These are phyloP conservation scores for Daldinia sp. DNA, from an alignment of 2,329 filamentous ascomycete species.

Conservation along the genomic window DNA sequence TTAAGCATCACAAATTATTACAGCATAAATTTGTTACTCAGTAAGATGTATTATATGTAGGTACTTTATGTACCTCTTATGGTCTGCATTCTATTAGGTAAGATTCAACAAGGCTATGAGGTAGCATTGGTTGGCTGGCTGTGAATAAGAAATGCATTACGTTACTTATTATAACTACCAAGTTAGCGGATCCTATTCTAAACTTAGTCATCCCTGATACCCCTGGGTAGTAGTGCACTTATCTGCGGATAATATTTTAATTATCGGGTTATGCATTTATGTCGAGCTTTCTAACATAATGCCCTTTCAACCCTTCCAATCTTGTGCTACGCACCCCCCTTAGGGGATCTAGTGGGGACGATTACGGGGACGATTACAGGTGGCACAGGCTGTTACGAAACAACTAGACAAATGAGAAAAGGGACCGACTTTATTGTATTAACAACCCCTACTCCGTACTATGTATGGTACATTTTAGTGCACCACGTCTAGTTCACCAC, in stretches of 20 bases:
- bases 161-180: no score
- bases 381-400: conserved; percentile 43
- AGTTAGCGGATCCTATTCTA: conserved; percentile 5
- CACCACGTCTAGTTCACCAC: conserved; percentile 11
- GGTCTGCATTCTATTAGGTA: background rate
- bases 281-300: background rate
- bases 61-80: background rate
- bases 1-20: conserved; percentile 10
- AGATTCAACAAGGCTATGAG: background rate
- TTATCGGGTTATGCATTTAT: conserved; percentile 7
- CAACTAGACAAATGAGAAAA: conserved; percentile 25
- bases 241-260: background rate
- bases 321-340: conserved; percentile 6
- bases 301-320: background rate
- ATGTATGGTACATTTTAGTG: conserved; percentile 2
- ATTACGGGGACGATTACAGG: conserved; percentile 39
- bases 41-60: background rate
- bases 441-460: conserved; percentile 16
- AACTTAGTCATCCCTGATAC: conserved; percentile 17
- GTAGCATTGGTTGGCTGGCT: background rate
- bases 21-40: background rate
- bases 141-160: background rate
- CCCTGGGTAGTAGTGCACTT: background rate
- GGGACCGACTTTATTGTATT: conserved; percentile 16
- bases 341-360: conserved; percentile 35